Base-by-base conservation (phyloP, 2,329 filamentous ascomycete species). In the Orbilia oligospora region DNA sequence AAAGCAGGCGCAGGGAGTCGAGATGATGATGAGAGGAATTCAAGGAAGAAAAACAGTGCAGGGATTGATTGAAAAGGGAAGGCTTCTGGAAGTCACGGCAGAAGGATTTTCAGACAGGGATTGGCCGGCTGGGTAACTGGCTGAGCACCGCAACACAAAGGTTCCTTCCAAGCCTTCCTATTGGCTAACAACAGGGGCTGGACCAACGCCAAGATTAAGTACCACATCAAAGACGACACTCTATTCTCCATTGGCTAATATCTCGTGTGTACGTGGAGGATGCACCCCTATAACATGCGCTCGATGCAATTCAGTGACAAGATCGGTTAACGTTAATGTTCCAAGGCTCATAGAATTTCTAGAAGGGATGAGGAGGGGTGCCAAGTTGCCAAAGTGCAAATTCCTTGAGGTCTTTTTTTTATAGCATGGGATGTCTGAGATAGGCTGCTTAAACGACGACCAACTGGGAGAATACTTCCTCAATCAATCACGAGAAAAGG, bases 51-150 rank as follows among this genome's bases (percentile, higher is more conserved):
- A 46, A 20, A 8, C n/a, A 46, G 44, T 27, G n/a, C 14, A 53
- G 44, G 24, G n/a, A n/a, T n/a, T n/a, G 24, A 44, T 24, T 44
- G 58, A 70, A 76, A 66, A 20, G 16, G 72, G 72, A 76, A 76
- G 66, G 38, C 72, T 76, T 76, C 72, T 76, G 58, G 72, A 76
- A 76, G 72, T n/a, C 27, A 38, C 51, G 48, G 41, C 49, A 64
- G 72, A 70, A 76, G 65, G 72, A 70, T 66, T 71, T 30, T 44
- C 6, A 2, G n/a, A 30, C 71, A 63, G 64, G 71, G 71, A 67
- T 75, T 18, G 5, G 36, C 22, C 20, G 5, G 36, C 22, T 6
- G 61, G 27, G 38, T 73, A 38, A 66, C 44, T 6, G 16, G 44
- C 44, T 41, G 44, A 18, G 5, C 61, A 51, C 61, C 70, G 63